Evolutionary conservation across 768 basidiomycete genomes (phyloP).

Genomic region (Steccherinum ochraceum): DNA sequence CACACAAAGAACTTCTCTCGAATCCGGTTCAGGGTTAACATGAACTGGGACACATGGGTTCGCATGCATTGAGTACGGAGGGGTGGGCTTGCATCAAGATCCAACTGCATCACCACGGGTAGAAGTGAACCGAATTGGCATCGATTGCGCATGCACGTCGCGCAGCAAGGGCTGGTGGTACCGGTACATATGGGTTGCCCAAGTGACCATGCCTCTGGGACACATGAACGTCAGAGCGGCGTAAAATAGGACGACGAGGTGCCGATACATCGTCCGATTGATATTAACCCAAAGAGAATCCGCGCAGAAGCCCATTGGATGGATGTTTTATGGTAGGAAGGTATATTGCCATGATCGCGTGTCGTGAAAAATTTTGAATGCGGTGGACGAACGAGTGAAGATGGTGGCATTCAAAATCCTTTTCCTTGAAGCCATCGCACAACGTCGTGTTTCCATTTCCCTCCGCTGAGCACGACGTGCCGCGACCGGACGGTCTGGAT

Average conservation of each 20-base stretch:
- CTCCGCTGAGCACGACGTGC: constrained; percentile 56
- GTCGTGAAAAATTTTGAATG: too few relatives aligned
- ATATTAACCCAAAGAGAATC: neutral
- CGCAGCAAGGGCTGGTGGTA: neutral
- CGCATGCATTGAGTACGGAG: neutral
- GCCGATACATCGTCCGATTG: neutral
- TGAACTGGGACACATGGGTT: neutral
- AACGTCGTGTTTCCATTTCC: constrained; percentile 56
- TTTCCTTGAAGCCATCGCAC: constrained; percentile 54
- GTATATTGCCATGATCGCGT: neutral
- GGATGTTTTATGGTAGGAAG: neutral
- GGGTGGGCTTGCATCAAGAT: too few relatives aligned
- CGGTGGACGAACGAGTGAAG: too few relatives aligned
- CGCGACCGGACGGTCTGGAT: constrained; percentile 40
- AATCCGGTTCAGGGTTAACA: neutral
- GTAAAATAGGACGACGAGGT: neutral
- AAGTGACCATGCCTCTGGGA: too few relatives aligned
- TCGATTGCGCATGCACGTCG: neutral
- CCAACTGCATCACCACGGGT: neutral
- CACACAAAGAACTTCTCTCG: neutral
- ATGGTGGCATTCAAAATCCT: constrained; percentile 57
- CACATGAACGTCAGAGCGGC: neutral
- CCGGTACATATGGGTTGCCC: too few relatives aligned
- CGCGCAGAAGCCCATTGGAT: neutral
- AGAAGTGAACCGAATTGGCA: neutral